Evolutionary conservation across 2,329 filamentous ascomycete species (phyloP), one percentile per base, ranked within the genome.

Genomic region (Acephala macrosclerotiorum): DNA sequence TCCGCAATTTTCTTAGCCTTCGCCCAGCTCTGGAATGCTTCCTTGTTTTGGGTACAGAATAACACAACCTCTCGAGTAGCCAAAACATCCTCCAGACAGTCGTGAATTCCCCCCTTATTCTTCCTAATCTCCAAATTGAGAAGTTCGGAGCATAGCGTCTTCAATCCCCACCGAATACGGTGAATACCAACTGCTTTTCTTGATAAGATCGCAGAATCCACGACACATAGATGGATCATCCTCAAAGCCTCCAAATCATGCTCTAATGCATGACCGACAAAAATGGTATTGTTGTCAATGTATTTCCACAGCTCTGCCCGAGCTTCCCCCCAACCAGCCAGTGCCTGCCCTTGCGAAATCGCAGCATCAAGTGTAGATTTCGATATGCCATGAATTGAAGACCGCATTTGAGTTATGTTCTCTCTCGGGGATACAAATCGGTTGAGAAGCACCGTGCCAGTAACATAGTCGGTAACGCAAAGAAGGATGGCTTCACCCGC

Each of bases 1-100:
- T 75, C 71, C 6, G 25, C 33, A 60, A n/a, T n/a, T n/a, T 56
- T 68, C 65, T 66, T 72, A n/a, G 45, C 53, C 38, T 51, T 36
- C 51, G 75, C 81, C 78, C 80, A 81, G 20, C 53, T 72, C 2
- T 71, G 65, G 9, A 85, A 73, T 14, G 66, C 67, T 1, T 77
- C 73, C 2, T 73, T 74, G n/a, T 83, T 76, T 63, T 75, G 75
- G n/a, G 82, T 69, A 63, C 78, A 81, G 77, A 78, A 84, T 1
- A 86, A 72, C 5, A 80, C 77, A 56, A 86, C 70, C 70, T 86
- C 83, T 8, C 84, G 78, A 0, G 80, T 77, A 0, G 84, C 83
- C 38, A 83, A 77, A 0, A 83, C 80, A 74, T 85, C 82, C 70
- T 85, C 82, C 5, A 86, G 68, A 56, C 79, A 80, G 71, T 83